Percentiles rank a stretch among this genome's conserved stretches.
Evolutionary conservation across 768 basidiomycete species (phyloP).

Genomic region (Phlebiopsis gigantea): DNA sequence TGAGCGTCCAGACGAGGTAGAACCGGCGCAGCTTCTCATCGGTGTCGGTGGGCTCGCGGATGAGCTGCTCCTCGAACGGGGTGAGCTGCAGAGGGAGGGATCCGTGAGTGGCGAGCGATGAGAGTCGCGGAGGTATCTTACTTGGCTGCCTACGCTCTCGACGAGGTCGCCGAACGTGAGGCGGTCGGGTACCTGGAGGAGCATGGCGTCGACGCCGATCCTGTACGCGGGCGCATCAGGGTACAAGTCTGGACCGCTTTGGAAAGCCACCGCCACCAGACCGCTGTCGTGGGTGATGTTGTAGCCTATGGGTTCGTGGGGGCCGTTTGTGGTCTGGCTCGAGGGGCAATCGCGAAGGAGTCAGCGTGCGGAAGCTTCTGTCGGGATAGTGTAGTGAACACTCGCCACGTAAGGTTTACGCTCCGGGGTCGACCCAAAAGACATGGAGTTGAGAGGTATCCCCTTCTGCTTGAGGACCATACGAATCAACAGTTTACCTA

Average conservation of each 20-base stretch:
- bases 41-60: conserved; percentile 34
- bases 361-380: not conserved
- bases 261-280: conserved; percentile 61
- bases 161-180: conserved; percentile 58
- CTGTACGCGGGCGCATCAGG: conserved; percentile 51
- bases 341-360: not conserved
- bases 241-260: conserved; percentile 27
- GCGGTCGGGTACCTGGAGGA: conserved; percentile 55
- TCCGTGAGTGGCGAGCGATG: conserved; percentile 3
- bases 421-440: conserved; percentile 50
- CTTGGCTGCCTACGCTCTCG: conserved; percentile 61
- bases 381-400: conserved; percentile 10
- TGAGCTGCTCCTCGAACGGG: conserved; percentile 26
- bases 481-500: conserved; percentile 73
- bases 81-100: conserved; percentile 37
- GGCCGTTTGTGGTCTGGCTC: conserved; percentile 11
- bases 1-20: conserved; percentile 86
- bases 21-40: conserved; percentile 55
- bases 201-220: conserved; percentile 82
- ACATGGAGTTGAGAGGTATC: conserved; percentile 39
- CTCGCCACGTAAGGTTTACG: conserved; percentile 78
- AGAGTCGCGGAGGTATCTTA: conserved; percentile 20
- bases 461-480: conserved; percentile 56
- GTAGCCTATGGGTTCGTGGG: conserved; percentile 47
- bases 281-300: conserved; percentile 82